phyloP scores from a whole-genome alignment of 129 eudicot genomes.

The Glebionis coronaria region DNA sequence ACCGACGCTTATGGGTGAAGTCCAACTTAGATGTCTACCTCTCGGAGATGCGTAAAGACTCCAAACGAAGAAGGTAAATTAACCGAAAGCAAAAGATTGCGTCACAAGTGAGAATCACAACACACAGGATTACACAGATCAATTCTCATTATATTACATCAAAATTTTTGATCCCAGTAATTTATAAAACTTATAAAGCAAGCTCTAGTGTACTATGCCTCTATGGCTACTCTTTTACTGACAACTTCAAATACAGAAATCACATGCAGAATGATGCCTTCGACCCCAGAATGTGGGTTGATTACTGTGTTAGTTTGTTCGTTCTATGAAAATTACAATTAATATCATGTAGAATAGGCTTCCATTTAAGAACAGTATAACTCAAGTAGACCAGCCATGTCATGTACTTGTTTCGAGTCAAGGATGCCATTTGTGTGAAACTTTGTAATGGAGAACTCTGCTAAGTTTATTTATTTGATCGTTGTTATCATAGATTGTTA shows the following conservation, averaged over 20 bases:
- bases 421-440: background rate
- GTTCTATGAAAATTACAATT: background rate
- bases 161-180: slow-evolving; percentile 16
- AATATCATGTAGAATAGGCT: background rate
- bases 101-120: slow-evolving; percentile 14
- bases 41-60: slow-evolving; percentile 90
- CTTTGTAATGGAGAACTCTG: background rate
- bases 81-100: slow-evolving; percentile 21
- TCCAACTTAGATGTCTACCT: slow-evolving; percentile 75
- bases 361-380: background rate
- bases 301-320: slow-evolving; percentile 13
- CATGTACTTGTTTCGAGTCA: too few relatives aligned
- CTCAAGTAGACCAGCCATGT: background rate
- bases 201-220: background rate
- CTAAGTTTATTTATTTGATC: background rate
- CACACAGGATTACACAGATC: slow-evolving; percentile 18
- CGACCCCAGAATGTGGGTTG: slow-evolving; percentile 21
- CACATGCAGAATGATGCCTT: slow-evolving; percentile 16
- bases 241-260: slow-evolving; percentile 24
- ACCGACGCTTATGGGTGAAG: slow-evolving; percentile 77
- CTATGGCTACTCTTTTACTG: slow-evolving; percentile 19
- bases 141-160: slow-evolving; percentile 24
- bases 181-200: slow-evolving; percentile 11
- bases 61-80: slow-evolving; percentile 89
- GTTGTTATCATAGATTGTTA: background rate